phyloP scores from a whole-genome alignment of 371 early-diverging fungal species.

The Smittium culicis region DNA sequence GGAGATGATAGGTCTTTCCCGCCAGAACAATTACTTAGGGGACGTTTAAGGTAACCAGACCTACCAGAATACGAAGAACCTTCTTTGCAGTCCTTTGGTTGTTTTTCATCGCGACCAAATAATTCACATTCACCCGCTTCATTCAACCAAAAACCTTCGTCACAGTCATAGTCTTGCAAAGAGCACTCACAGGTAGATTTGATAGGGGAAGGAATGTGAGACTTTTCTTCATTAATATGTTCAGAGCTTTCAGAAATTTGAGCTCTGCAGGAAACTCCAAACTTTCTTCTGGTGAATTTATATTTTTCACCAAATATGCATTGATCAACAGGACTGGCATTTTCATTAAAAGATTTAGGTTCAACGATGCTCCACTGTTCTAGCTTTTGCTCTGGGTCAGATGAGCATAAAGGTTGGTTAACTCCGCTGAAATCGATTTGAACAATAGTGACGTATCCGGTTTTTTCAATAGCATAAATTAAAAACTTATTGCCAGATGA shows the following conservation, averaged over 20 bases:
- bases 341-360: neutral
- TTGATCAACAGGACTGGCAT: neutral
- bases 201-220: neutral
- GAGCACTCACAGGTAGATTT: slow-evolving; percentile 22
- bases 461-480: slow-evolving; percentile 15
- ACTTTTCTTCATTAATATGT: neutral
- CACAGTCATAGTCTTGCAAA: slow-evolving; percentile 35
- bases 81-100: slow-evolving; percentile 42
- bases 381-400: neutral
- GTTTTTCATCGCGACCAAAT: slow-evolving; percentile 51
- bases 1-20: slow-evolving; percentile 44
- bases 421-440: slow-evolving; percentile 9
- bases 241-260: neutral
- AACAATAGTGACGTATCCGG: neutral
- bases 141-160: slow-evolving; percentile 59
- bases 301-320: slow-evolving; percentile 1
- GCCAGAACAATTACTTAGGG: slow-evolving; percentile 44
- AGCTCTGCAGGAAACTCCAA: neutral
- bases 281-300: neutral
- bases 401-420: neutral
- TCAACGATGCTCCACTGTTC: neutral
- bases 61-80: slow-evolving; percentile 42
- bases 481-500: slow-evolving; percentile 25
- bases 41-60: slow-evolving; percentile 54
- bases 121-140: slow-evolving; percentile 43